Conservation (phyloP, 1,139 yeast genomes). For the Pichia sp. region DNA sequence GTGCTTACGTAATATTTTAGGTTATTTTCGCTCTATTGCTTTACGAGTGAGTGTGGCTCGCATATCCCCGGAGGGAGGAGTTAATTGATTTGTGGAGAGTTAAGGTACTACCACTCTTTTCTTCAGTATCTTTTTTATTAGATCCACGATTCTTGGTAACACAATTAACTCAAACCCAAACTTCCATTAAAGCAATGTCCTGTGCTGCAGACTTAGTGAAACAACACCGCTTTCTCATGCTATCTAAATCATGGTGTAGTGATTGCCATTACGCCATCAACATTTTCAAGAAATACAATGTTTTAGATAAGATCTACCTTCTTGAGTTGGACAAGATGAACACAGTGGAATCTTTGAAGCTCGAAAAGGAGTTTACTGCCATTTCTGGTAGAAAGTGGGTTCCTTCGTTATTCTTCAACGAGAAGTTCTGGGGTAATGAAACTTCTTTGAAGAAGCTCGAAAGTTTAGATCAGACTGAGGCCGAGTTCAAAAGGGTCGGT, state of each 20-base stretch:
- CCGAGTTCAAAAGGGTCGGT: conserved; percentile 41
- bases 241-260: conserved; percentile 75
- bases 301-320: conserved; percentile 44
- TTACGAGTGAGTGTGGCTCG: too few species aligned
- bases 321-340: conserved; percentile 60
- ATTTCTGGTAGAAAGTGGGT: conserved; percentile 66
- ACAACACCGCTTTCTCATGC: conserved; percentile 47
- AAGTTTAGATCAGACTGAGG: conserved; percentile 39
- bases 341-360: conserved; percentile 46
- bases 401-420: conserved; percentile 64
- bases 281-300: conserved; percentile 50
- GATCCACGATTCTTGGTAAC: too few species aligned
- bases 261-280: conserved; percentile 63
- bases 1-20: too few species aligned
- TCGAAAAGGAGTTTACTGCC: conserved; percentile 58
- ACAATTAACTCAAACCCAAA: too few species aligned
- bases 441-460: conserved; percentile 45
- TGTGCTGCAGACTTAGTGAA: conserved; percentile 39
- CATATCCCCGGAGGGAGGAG: too few species aligned
- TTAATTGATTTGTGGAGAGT: too few species aligned
- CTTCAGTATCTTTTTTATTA: too few species aligned
- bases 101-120: too few species aligned
- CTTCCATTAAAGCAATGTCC: too few species aligned
- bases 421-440: conserved; percentile 60
- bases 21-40: too few species aligned